Evolutionary conservation across 2,329 filamentous ascomycete genomes (phyloP).

Genomic region (Endothia cerciana): DNA sequence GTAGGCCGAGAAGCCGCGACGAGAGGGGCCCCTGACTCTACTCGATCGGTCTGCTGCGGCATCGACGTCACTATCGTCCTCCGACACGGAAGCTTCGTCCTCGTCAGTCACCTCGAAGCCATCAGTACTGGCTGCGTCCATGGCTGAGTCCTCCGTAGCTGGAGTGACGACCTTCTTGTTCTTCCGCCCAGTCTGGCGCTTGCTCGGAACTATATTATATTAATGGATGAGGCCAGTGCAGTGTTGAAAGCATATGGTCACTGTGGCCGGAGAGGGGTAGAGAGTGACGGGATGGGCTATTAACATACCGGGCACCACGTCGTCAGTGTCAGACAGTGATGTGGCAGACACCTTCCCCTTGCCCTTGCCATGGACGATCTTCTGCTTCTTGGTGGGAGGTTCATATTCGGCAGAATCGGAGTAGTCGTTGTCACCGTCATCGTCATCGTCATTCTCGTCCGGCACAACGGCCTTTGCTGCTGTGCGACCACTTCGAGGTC

Average conservation of each 20-base stretch:
- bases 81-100: slow-evolving; percentile 3
- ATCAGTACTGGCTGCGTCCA: slow-evolving; percentile 16
- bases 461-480: slow-evolving; percentile 9
- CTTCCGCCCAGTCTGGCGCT: neutral
- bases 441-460: slow-evolving; percentile 32
- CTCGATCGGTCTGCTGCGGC: slow-evolving; percentile 21
- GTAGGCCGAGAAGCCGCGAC: slow-evolving; percentile 41
- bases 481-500: slow-evolving; percentile 7
- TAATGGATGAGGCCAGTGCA: neutral
- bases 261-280: neutral
- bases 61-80: slow-evolving; percentile 42
- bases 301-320: slow-evolving; percentile 21
- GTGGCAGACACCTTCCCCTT: slow-evolving; percentile 16
- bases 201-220: slow-evolving; percentile 7
- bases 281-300: neutral
- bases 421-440: slow-evolving; percentile 34
- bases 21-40: slow-evolving; percentile 31
- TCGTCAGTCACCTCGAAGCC: slow-evolving; percentile 5
- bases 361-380: slow-evolving; percentile 13
- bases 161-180: slow-evolving; percentile 4
- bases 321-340: slow-evolving; percentile 4
- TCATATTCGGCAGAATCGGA: slow-evolving; percentile 18
- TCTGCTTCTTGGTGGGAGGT: slow-evolving; percentile 26
- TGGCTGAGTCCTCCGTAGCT: neutral
- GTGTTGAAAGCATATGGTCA: neutral